Evolutionary conservation across 129 eudicot species (phyloP), one percentile per base, ranked within the genome.

Genomic region (Lactuca saligna): DNA sequence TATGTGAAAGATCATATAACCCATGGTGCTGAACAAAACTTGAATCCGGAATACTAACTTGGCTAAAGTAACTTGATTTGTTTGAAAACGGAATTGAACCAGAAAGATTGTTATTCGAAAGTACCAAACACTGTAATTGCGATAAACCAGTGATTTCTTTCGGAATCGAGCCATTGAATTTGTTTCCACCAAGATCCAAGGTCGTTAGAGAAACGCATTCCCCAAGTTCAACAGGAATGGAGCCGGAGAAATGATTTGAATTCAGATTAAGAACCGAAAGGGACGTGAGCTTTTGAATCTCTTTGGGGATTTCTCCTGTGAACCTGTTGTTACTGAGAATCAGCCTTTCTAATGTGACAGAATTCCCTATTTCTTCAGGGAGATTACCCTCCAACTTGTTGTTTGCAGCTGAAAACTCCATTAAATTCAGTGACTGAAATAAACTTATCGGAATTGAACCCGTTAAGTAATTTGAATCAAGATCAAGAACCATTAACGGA

Each of bases 11-110:
- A 81, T 90, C 97, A 72, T 57, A 87, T 29, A 90, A 74, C 29
- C 95, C 97, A 38, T 84, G 91, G 54, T 90, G 94, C 63, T 89
- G 96, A 64, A 86, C 68, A 39, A 71, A 86, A 77, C 90, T 86
- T 3, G 96, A 86, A 64, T 84, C 90, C 4, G 96, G 96, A 8
- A 87, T 84, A 54, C 44, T 63, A 54, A 75, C 79, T 70, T 84
- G 88, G 34, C 58, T 80, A n/a, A 86, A 90, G 66, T 90, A 90
- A 42, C 69, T 70, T 5, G 91, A 76, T 3, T 4, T 31, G 38
- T 71, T 82, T 0, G 87, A 74, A 16, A 4, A 54, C 20, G 97
- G 97, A 76, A 90, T 84, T 2, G 68, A 10, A 4, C 95, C 97
- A 29, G 88, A 84, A 44, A 90, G 91, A 61, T 78, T 42, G 31